These are phyloP conservation scores for Ceratocystis ficicola DNA, from an alignment of 2,329 filamentous ascomycete species.

Conservation along the genomic window DNA sequence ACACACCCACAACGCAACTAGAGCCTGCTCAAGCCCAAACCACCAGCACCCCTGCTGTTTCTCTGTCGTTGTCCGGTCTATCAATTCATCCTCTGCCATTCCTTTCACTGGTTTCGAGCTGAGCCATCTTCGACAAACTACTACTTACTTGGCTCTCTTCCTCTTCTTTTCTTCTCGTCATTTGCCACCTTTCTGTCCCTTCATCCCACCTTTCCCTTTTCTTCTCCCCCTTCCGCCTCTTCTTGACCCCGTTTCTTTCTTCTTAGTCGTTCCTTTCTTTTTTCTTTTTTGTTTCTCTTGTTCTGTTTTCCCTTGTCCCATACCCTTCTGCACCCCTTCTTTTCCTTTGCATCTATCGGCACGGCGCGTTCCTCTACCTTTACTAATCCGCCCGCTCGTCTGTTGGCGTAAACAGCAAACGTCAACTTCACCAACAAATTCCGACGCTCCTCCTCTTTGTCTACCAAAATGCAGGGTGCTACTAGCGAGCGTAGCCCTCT, in stretches of 20 bases:
- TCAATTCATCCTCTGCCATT: too few relatives aligned
- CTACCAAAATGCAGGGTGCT: conserved; percentile 21
- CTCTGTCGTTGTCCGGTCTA: too few relatives aligned
- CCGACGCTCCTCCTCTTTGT: conserved; percentile 21
- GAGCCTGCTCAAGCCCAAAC: too few relatives aligned
- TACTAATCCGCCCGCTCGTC: neutral
- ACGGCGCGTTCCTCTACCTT: neutral
- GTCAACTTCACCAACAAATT: conserved; percentile 27
- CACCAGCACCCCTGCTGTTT: too few relatives aligned
- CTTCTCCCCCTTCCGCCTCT: neutral
- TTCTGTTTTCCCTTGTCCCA: neutral
- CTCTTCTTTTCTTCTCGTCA: conserved; percentile 1
- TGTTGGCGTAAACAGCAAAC: conserved; percentile 24
- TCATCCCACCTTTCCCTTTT: conserved; percentile 1
- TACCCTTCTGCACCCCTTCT: neutral
- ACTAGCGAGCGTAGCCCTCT: conserved; percentile 34
- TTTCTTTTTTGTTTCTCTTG: conserved; percentile 11
- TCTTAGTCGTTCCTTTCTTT: conserved; percentile 6
- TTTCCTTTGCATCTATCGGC: neutral
- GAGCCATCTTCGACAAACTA: neutral
- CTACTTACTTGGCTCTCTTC: neutral
- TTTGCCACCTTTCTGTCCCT: neutral
- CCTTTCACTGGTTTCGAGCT: neutral
- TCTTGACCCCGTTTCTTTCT: conserved; percentile 7
- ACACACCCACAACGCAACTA: too few relatives aligned